Evolutionary conservation across 148 eudicot species (phyloP), one percentile per base, ranked within the genome.

Genomic region (Vaccinium vitisidaea): DNA sequence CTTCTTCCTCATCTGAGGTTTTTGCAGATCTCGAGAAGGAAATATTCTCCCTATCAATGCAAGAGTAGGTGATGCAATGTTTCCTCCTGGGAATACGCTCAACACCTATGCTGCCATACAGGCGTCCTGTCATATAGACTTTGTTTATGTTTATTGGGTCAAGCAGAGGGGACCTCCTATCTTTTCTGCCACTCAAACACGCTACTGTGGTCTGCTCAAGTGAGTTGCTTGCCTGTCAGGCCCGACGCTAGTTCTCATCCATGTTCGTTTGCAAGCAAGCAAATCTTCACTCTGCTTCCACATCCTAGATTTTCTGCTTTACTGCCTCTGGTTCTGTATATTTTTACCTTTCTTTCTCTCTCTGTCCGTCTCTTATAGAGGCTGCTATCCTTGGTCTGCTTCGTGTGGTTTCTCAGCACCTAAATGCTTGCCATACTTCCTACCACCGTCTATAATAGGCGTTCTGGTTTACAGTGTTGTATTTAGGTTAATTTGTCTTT

Each of bases 371-470:
- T 25, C 18, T 30, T 39, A 30, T 25, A 14, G 25, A 7, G 2
- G 16, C 16, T 69, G 18, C 19, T 12, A 69, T 27, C 3, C 5
- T 25, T 15, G 46, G 14, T 25, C 56, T 23, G n/a, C 19, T 10
- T n/a, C 54, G 16, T 23, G 32, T 77, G 80, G 56, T 77, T 56
- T 50, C 80, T 77, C 56, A 43, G 46, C 80, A 77, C 12, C 32
- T 49, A 0, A 49, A 12, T 48, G 56, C 13, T 30, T n/a, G 16
- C 32, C 18, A 13, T 49, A n/a, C 11, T 50, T 49, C 56, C 39
- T 23, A 50, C 10, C 39, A 52, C 21, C 4, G 6, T 76, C 39
- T 43, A 43, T 6, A 4, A 43, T 43, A 43, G 46, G 6, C 46
- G 46, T 43, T 23, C 18, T 4, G 8, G 58, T 49, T 43, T 77